Evolutionary conservation across 495 filamentous ascomycete species (phyloP).

Genomic region (Trichocladium antarcticum): DNA sequence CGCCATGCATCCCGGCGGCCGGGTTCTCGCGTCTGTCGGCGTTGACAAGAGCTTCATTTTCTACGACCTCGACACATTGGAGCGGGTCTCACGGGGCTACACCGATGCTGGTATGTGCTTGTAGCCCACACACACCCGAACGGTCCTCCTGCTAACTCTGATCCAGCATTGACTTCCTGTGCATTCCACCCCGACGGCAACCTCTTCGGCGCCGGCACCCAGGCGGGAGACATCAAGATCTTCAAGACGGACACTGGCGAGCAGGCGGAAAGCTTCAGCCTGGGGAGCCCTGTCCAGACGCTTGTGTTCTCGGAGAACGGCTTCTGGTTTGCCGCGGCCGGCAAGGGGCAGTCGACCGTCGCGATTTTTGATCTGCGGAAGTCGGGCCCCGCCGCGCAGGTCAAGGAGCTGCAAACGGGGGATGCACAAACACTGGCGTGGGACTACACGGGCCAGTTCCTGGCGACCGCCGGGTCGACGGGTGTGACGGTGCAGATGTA

Average conservation of each 20-base stretch:
- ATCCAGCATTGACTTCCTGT: constrained; percentile 63
- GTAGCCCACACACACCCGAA: not conserved
- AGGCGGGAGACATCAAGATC: constrained; percentile 66
- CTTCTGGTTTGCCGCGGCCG: constrained; percentile 79
- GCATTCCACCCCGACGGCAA: constrained; percentile 94
- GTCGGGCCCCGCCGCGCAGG: constrained; percentile 58
- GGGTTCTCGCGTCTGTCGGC: constrained; percentile 78
- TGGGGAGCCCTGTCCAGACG: constrained; percentile 55
- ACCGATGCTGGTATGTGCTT: constrained; percentile 63
- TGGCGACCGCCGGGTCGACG: constrained; percentile 68
- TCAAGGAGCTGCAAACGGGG: constrained; percentile 75
- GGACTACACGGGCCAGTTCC: constrained; percentile 93
- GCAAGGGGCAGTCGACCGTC: constrained; percentile 59
- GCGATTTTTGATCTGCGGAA: constrained; percentile 88
- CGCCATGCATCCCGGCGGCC: constrained; percentile 70
- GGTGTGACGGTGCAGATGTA: constrained; percentile 84
- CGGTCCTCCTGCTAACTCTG: constrained; percentile 23
- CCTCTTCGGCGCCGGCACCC: constrained; percentile 73
- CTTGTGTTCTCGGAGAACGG: constrained; percentile 93
- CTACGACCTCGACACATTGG: constrained; percentile 63
- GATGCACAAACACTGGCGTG: constrained; percentile 62
- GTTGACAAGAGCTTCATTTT: constrained; percentile 88
- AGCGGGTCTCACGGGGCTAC: constrained; percentile 63
- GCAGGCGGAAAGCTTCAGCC: constrained; percentile 57
- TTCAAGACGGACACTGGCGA: constrained; percentile 69